Evolutionary conservation across 306 rosid species (phyloP).

Genomic region (Prinsepia uniflora): DNA sequence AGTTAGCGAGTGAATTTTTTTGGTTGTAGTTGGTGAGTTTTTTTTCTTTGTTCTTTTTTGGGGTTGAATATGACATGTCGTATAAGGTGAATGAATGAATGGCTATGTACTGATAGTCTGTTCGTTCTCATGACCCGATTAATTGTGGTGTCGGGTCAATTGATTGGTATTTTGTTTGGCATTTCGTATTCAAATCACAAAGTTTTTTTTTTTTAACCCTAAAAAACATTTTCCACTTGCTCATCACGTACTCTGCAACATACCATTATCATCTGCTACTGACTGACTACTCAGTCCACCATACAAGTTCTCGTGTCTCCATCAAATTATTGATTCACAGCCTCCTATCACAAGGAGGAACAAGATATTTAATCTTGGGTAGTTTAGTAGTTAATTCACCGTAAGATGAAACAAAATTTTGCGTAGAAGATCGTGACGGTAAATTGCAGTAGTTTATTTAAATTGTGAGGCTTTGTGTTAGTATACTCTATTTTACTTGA

Average conservation of each 20-base stretch:
- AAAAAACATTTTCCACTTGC: neutral
- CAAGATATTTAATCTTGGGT: neutral
- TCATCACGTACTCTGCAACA: constrained; percentile 9
- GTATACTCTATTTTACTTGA: no score
- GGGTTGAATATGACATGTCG: constrained; percentile 17
- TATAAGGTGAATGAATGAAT: constrained; percentile 3
- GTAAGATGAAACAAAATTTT: no score
- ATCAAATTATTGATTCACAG: constrained; percentile 16
- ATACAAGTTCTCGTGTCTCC: constrained; percentile 20
- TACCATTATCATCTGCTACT: neutral
- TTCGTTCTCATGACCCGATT: constrained; percentile 18
- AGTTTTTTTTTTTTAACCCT: no score
- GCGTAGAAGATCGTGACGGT: no score
- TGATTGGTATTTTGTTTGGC: neutral
- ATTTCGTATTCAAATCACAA: neutral
- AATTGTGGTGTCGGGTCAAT: constrained; percentile 19
- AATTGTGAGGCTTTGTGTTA: no score
- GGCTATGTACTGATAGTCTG: neutral
- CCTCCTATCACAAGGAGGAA: neutral
- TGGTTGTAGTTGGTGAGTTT: no score
- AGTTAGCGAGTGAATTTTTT: no score
- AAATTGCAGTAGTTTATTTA: no score
- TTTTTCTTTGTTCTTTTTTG: neutral
- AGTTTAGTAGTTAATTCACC: no score
- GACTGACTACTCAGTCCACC: neutral